Conservation (phyloP, 768 basidiomycete genomes). For the Austroboletus eburneus region DNA sequence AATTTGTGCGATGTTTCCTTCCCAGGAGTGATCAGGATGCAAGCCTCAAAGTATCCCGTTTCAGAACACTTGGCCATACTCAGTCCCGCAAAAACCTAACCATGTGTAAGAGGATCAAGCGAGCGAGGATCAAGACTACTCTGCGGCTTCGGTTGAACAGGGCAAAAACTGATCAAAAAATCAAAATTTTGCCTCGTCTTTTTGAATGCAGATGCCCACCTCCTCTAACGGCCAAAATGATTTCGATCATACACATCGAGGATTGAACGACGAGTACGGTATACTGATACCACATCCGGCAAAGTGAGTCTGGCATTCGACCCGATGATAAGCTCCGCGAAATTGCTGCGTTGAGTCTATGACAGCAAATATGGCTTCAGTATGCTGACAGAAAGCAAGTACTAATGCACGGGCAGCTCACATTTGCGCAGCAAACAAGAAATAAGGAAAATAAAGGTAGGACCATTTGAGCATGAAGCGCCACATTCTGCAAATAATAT, state of each 20-base stretch:
- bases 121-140: slow-evolving; percentile 20
- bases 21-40: slow-evolving; percentile 21
- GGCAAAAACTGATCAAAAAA: slow-evolving; percentile 11
- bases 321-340: slow-evolving; percentile 11
- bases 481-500: slow-evolving; percentile 9
- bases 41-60: slow-evolving; percentile 8
- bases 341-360: slow-evolving; percentile 9
- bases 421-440: slow-evolving; percentile 10
- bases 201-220: slow-evolving; percentile 22
- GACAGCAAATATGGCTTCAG: neutral
- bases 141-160: slow-evolving; percentile 34
- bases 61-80: slow-evolving; percentile 19
- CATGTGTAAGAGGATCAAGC: slow-evolving; percentile 18
- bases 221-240: slow-evolving; percentile 23
- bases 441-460: slow-evolving; percentile 20
- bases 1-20: neutral
- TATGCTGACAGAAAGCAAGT: neutral
- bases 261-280: neutral
- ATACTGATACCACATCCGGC: slow-evolving; percentile 12
- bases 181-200: neutral
- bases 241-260: slow-evolving; percentile 17
- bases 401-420: neutral
- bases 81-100: slow-evolving; percentile 13
- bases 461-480: slow-evolving; percentile 7
- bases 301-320: slow-evolving; percentile 5